Evolutionary conservation across 1,139 yeast genomes (phyloP).

Genomic region (Meyerozyma elateridarum): DNA sequence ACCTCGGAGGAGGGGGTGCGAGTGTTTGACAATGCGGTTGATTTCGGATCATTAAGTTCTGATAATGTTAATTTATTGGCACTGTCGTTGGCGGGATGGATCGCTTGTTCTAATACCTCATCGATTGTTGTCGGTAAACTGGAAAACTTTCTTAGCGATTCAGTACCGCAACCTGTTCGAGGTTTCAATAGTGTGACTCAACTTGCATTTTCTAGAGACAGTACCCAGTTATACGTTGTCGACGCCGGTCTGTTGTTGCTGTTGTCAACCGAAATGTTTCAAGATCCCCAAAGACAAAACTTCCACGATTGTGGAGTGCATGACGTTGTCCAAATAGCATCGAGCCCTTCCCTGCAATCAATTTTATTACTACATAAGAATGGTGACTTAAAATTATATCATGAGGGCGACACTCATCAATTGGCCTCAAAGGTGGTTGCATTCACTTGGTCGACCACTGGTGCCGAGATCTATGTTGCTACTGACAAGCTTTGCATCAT

Average conservation of each 20-base stretch:
- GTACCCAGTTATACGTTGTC: slow-evolving; percentile 20
- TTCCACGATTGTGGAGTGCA: too few species aligned
- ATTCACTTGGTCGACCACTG: too few species aligned
- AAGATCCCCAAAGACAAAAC: too few species aligned
- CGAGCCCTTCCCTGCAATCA: too few species aligned
- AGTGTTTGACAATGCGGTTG: slow-evolving; percentile 26
- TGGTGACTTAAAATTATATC: too few species aligned
- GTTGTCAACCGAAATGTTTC: background rate
- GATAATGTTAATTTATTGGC: slow-evolving; percentile 25
- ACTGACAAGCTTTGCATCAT: too few species aligned
- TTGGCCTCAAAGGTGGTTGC: too few species aligned
- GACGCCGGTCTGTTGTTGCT: slow-evolving; percentile 11
- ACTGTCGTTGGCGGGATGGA: slow-evolving; percentile 19
- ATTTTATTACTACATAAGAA: too few species aligned
- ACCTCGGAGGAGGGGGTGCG: slow-evolving; percentile 23
- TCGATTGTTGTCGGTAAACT: slow-evolving; percentile 17
- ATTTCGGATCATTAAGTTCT: slow-evolving; percentile 15
- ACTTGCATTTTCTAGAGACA: slow-evolving; percentile 22
- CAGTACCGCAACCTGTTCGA: slow-evolving; percentile 3
- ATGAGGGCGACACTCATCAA: too few species aligned
- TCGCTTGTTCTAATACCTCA: slow-evolving; percentile 31
- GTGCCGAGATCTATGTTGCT: too few species aligned
- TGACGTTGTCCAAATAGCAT: too few species aligned
- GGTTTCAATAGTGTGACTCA: slow-evolving; percentile 16
- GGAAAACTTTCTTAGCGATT: slow-evolving; percentile 8